A percentile compares a stretch with the other conserved stretches of the same genome.
phyloP scores from a whole-genome alignment of 1,139 yeast species.

The Geotrichum carabidarum region DNA sequence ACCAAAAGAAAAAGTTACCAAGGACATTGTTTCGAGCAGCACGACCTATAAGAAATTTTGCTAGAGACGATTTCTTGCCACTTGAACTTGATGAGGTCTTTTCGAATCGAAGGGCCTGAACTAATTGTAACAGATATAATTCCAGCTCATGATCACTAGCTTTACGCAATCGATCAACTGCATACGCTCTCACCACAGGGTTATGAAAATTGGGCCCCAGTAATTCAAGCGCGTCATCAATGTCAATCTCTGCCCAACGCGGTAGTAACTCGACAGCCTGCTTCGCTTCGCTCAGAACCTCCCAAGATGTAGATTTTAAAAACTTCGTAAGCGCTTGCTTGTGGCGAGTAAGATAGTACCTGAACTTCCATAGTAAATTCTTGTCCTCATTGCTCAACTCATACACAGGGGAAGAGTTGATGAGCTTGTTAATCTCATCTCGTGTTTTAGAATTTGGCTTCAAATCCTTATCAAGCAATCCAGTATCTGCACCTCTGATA shows the following conservation, averaged over 20 bases:
- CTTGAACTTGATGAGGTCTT: slow-evolving; percentile 21
- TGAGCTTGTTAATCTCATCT: slow-evolving; percentile 62
- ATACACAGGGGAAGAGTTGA: slow-evolving; percentile 77
- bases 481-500: slow-evolving; percentile 74
- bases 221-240: slow-evolving; percentile 88
- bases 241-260: slow-evolving; percentile 71
- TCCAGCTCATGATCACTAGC: slow-evolving; percentile 79
- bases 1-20: slow-evolving; percentile 89
- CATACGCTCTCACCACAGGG: slow-evolving; percentile 65
- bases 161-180: slow-evolving; percentile 72
- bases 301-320: slow-evolving; percentile 83
- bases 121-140: slow-evolving; percentile 78
- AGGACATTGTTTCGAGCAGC: slow-evolving; percentile 61
- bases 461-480: slow-evolving; percentile 73
- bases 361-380: slow-evolving; percentile 84
- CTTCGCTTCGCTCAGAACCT: slow-evolving; percentile 69
- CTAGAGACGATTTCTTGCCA: slow-evolving; percentile 49
- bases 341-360: slow-evolving; percentile 77
- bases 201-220: slow-evolving; percentile 66
- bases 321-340: slow-evolving; percentile 77
- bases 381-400: slow-evolving; percentile 78
- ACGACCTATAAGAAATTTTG: slow-evolving; percentile 70
- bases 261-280: slow-evolving; percentile 64
- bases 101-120: slow-evolving; percentile 87
- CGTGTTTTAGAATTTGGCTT: slow-evolving; percentile 85